Conservation (phyloP, 306 rosid species). For the Vigna trinervia region DNA sequence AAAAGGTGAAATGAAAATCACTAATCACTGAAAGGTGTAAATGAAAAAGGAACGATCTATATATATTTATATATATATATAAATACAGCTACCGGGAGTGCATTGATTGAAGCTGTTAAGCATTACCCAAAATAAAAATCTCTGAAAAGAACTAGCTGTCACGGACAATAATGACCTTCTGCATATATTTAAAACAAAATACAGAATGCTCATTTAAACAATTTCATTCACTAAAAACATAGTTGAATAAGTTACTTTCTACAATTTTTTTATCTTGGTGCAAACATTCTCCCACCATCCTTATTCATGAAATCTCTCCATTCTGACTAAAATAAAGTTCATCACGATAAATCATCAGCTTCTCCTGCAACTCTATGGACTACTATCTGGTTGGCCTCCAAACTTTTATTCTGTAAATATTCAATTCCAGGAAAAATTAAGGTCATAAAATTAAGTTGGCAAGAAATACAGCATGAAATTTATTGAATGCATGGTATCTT, state of each 20-base stretch:
- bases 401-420: slow-evolving; percentile 50
- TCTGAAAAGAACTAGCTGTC: slow-evolving; percentile 10
- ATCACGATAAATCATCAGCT: slow-evolving; percentile 37
- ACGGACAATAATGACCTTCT: slow-evolving; percentile 27
- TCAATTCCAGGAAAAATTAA: slow-evolving; percentile 28
- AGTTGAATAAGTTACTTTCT: slow-evolving; percentile 6
- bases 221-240: not conserved
- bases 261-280: slow-evolving; percentile 33
- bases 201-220: slow-evolving; percentile 39
- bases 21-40: no score
- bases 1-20: not conserved
- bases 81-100: not conserved
- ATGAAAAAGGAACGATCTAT: no score
- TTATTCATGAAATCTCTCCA: slow-evolving; percentile 26
- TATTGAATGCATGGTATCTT: slow-evolving; percentile 3
- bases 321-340: slow-evolving; percentile 4
- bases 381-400: slow-evolving; percentile 52
- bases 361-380: slow-evolving; percentile 43
- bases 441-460: not conserved
- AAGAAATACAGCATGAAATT: not conserved
- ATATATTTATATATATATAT: not conserved
- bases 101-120: slow-evolving; percentile 10
- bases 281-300: slow-evolving; percentile 33
- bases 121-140: slow-evolving; percentile 27
- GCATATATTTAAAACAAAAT: slow-evolving; percentile 29